These are phyloP conservation scores for Coemansia asiatica DNA, from an alignment of 192 early-diverging fungal species.

Conservation along the genomic window DNA sequence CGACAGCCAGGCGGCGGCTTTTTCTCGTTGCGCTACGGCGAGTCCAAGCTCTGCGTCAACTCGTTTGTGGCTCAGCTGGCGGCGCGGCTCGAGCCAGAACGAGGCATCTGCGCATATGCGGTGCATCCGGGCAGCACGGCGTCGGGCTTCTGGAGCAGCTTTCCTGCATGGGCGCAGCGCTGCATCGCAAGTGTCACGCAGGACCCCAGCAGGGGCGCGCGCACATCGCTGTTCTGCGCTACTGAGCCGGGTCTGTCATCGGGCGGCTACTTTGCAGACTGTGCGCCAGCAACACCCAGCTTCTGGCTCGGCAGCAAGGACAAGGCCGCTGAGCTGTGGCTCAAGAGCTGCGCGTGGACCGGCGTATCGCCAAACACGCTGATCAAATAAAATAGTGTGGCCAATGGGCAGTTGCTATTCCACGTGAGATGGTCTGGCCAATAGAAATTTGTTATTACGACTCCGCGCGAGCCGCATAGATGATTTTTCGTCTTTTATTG, in stretches of 20 bases:
- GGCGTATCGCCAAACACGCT: constrained; percentile 31
- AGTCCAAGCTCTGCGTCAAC: constrained; percentile 50
- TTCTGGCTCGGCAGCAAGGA: constrained; percentile 29
- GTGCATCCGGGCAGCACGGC: constrained; percentile 54
- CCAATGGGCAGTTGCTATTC: neutral
- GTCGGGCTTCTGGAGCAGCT: constrained; percentile 42
- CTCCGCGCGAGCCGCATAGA: neutral
- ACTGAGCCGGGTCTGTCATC: constrained; percentile 29
- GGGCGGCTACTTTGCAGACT: constrained; percentile 51
- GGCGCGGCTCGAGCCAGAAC: constrained; percentile 13
- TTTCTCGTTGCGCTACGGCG: constrained; percentile 50
- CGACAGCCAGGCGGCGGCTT: constrained; percentile 33
- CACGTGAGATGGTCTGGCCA: neutral
- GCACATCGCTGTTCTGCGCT: constrained; percentile 49
- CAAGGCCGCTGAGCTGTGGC: constrained; percentile 38
- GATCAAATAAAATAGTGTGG: neutral
- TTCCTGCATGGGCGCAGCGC: constrained; percentile 39
- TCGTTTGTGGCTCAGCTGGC: constrained; percentile 41
- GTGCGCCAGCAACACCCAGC: constrained; percentile 27
- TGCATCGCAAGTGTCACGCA: constrained; percentile 42
- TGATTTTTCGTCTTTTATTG: neutral
- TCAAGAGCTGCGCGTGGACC: constrained; percentile 48
- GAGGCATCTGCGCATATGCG: constrained; percentile 13
- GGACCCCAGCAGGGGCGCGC: constrained; percentile 36
- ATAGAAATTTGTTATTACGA: neutral